Percentiles rank a stretch among this genome's conserved stretches.
Evolutionary conservation across 1,284 basidiomycete genomes (phyloP).

Genomic region (Apiotrichum gracile): DNA sequence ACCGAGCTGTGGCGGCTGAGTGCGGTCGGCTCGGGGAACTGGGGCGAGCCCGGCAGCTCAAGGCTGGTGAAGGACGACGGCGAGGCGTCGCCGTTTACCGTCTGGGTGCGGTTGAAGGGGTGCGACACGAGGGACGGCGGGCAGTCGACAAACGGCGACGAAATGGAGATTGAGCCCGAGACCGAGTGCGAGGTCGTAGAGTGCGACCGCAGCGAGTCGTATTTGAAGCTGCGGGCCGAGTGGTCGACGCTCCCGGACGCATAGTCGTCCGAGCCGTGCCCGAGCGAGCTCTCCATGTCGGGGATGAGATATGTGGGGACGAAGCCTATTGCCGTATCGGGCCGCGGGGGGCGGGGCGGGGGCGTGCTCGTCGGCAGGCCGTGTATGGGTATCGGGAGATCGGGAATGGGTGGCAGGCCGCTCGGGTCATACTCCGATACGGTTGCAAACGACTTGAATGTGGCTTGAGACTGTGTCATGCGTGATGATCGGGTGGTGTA

Average conservation of each 20-base stretch:
- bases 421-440: neutral
- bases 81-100: too few relatives aligned
- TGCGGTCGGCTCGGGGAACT: too few relatives aligned
- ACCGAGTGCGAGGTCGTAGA: neutral
- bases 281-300: neutral
- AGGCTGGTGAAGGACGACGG: too few relatives aligned
- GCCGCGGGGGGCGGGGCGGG: too few relatives aligned
- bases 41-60: too few relatives aligned
- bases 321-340: neutral
- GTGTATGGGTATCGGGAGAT: neutral
- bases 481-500: neutral
- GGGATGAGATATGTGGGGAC: neutral
- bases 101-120: neutral
- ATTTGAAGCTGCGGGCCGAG: neutral
- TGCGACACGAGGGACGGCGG: neutral
- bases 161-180: neutral
- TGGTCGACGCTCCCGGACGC: neutral
- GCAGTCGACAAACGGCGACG: too few relatives aligned
- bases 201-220: too few relatives aligned
- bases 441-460: neutral
- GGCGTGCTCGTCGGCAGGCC: neutral
- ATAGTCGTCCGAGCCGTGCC: neutral
- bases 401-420: too few relatives aligned
- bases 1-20: too few relatives aligned
- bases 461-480: neutral